These are phyloP conservation scores for Podospora pseudocomata DNA, from an alignment of 495 filamentous ascomycete species.

Conservation along the genomic window DNA sequence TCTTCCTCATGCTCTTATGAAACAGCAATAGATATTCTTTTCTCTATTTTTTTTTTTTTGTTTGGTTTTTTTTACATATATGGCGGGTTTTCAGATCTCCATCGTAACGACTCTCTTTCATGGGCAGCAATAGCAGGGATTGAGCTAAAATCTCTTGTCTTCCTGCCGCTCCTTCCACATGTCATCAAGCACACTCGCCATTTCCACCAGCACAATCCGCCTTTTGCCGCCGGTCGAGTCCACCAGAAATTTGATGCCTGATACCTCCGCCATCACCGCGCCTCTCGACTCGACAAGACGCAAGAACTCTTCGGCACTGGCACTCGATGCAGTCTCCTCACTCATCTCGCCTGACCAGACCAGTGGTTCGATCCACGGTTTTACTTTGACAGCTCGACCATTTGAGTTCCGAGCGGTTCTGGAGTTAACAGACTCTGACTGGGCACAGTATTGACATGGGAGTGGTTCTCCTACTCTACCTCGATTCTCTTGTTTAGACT, in stretches of 20 bases:
- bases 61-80: too few relatives aligned
- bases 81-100: too few relatives aligned
- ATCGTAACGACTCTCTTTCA: too few relatives aligned
- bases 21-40: too few relatives aligned
- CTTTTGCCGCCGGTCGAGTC: constrained; percentile 1
- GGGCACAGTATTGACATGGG: constrained; percentile 11
- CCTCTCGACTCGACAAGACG: background rate
- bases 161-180: background rate
- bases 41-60: too few relatives aligned
- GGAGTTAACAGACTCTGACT: constrained; percentile 8
- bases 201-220: constrained; percentile 10
- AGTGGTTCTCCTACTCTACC: background rate
- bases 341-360: background rate
- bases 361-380: constrained; percentile 13
- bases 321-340: background rate
- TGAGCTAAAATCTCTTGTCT: background rate
- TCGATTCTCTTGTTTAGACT: background rate
- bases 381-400: background rate
- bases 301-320: background rate
- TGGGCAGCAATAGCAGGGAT: too few relatives aligned
- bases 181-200: constrained; percentile 2
- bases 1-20: background rate
- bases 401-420: background rate
- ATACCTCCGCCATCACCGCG: background rate
- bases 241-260: background rate